Conservation (phyloP, 805 yeast genomes). For the Wickerhamomyces subpelliculosus region DNA sequence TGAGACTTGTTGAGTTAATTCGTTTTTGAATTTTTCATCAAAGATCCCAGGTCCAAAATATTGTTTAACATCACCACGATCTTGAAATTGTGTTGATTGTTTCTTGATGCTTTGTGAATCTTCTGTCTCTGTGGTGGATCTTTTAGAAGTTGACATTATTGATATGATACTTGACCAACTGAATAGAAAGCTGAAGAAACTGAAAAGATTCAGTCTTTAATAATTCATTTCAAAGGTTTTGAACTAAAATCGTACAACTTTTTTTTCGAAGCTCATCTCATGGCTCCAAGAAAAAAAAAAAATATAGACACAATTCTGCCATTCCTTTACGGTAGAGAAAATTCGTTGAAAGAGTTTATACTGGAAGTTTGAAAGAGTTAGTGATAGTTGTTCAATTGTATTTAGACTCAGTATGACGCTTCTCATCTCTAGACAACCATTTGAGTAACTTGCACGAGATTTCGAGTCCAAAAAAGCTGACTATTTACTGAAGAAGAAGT, state of each 20-base stretch:
- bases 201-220: too few species aligned
- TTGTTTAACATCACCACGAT: slow-evolving; percentile 26
- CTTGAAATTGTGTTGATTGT: slow-evolving; percentile 9
- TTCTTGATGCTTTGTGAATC: slow-evolving; percentile 2
- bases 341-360: too few species aligned
- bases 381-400: too few species aligned
- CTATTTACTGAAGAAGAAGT: too few species aligned
- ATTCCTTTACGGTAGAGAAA: too few species aligned
- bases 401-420: too few species aligned
- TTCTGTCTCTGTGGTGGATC: not conserved
- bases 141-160: slow-evolving; percentile 1
- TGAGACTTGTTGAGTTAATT: slow-evolving; percentile 36
- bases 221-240: too few species aligned
- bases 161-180: not conserved
- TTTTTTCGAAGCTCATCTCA: slow-evolving; percentile 1
- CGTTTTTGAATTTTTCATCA: slow-evolving; percentile 30
- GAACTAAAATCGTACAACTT: not conserved
- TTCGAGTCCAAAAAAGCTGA: too few species aligned
- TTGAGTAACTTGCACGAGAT: too few species aligned
- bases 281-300: not conserved
- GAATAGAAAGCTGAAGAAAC: too few species aligned
- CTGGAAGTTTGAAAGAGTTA: too few species aligned
- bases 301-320: not conserved
- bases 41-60: slow-evolving; percentile 46
- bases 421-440: too few species aligned